These are phyloP conservation scores for Capsicum baccatum DNA, from an alignment of 257 asterid species.

Conservation along the genomic window DNA sequence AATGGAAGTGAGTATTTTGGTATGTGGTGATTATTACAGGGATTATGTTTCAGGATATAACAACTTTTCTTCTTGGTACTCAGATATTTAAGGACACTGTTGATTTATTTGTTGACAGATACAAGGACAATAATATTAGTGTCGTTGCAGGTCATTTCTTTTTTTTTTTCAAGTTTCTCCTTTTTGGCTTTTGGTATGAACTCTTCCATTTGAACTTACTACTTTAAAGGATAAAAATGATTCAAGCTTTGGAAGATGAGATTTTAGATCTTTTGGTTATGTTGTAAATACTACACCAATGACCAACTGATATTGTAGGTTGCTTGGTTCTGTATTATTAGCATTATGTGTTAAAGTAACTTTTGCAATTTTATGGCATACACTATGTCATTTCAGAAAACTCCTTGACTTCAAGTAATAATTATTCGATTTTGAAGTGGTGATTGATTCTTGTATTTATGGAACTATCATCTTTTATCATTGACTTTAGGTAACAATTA, in stretches of 20 bases:
- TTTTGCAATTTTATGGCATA: neutral
- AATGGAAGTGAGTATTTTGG: neutral
- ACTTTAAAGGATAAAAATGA: neutral
- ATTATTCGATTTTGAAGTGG: neutral
- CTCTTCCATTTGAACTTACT: neutral
- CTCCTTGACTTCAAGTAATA: neutral
- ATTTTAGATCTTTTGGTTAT: neutral
- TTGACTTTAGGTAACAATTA: too few relatives aligned
- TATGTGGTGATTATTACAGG: conserved; percentile 46
- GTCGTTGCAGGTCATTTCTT: conserved; percentile 71
- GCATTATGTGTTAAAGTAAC: neutral
- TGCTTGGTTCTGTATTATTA: neutral
- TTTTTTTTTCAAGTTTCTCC: neutral
- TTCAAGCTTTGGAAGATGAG: neutral
- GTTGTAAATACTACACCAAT: neutral
- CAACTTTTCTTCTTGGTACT: conserved; percentile 86
- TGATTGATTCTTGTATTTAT: conserved; percentile 6
- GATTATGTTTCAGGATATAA: conserved; percentile 91
- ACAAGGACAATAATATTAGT: conserved; percentile 60
- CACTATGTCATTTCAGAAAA: neutral
- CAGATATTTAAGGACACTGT: conserved; percentile 85
- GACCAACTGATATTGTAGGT: neutral
- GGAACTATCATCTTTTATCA: too few relatives aligned
- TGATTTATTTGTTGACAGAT: conserved; percentile 92
- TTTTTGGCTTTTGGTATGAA: neutral